Evolutionary conservation across 2,329 filamentous ascomycete species (phyloP).

Genomic region (Leptodontidium sp.): DNA sequence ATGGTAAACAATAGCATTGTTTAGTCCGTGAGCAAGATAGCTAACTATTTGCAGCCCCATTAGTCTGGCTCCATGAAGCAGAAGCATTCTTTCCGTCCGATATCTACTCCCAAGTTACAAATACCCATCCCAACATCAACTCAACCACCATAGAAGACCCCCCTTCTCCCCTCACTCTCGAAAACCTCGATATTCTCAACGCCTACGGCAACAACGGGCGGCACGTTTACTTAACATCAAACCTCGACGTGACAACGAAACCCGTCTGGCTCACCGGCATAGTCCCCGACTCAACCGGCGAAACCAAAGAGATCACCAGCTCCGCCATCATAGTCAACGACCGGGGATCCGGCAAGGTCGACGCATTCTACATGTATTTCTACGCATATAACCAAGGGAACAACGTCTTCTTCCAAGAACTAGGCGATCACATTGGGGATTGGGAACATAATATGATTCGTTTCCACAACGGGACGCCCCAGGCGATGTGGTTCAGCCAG

Average conservation of each 20-base stretch:
- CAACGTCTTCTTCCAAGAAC: slow-evolving; percentile 43
- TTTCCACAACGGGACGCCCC: slow-evolving; percentile 63
- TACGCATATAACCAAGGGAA: slow-evolving; percentile 48
- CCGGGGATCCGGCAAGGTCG: slow-evolving; percentile 58
- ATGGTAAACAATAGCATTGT: slow-evolving; percentile 49
- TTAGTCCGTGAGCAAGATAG: background rate
- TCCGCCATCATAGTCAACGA: slow-evolving; percentile 65
- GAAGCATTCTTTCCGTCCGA: slow-evolving; percentile 60
- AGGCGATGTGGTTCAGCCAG: slow-evolving; percentile 68
- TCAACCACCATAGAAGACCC: slow-evolving; percentile 49
- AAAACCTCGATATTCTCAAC: slow-evolving; percentile 59
- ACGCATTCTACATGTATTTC: slow-evolving; percentile 49
- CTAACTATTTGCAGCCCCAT: slow-evolving; percentile 52
- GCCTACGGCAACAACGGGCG: slow-evolving; percentile 49
- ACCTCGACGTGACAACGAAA: slow-evolving; percentile 54
- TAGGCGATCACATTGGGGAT: slow-evolving; percentile 65
- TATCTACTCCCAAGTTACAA: slow-evolving; percentile 54
- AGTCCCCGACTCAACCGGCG: slow-evolving; percentile 58
- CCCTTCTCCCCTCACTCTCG: slow-evolving; percentile 52
- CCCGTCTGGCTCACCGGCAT: slow-evolving; percentile 61
- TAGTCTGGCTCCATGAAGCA: slow-evolving; percentile 58
- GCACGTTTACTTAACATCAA: slow-evolving; percentile 58
- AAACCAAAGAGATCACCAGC: slow-evolving; percentile 58
- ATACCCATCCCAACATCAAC: slow-evolving; percentile 56
- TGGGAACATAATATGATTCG: slow-evolving; percentile 75